phyloP scores from a whole-genome alignment of 176 grass and related monocot species.

The Phoenix roebelenii region DNA sequence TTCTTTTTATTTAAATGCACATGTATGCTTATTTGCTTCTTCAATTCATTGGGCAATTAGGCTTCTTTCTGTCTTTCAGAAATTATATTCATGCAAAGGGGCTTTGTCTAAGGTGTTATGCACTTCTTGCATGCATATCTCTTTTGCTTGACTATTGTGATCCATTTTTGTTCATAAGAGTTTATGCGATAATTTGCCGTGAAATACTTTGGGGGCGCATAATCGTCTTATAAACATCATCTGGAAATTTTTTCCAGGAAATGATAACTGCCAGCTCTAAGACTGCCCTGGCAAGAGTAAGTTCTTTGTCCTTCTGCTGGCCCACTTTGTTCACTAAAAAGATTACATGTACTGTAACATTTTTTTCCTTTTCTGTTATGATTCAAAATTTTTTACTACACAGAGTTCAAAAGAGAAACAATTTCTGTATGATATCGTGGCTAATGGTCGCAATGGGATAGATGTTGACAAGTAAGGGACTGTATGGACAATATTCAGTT shows the following conservation, averaged over 20 bases:
- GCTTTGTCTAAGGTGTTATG: too few relatives aligned
- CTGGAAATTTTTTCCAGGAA: constrained; percentile 35
- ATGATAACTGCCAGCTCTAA: constrained; percentile 89
- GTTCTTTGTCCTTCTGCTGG: constrained; percentile 4
- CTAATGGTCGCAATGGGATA: constrained; percentile 93
- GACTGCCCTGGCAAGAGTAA: constrained; percentile 37
- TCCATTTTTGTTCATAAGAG: too few relatives aligned
- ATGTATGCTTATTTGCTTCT: too few relatives aligned
- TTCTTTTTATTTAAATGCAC: too few relatives aligned
- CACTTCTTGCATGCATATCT: too few relatives aligned
- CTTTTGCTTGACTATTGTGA: too few relatives aligned
- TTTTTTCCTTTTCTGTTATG: constrained; percentile 15
- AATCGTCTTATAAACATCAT: background rate
- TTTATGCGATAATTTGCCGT: too few relatives aligned
- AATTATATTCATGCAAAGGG: too few relatives aligned
- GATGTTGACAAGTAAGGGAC: constrained; percentile 87
- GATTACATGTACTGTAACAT: background rate
- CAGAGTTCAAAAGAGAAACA: constrained; percentile 72
- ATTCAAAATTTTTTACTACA: constrained; percentile 19
- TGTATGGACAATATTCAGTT: constrained; percentile 3
- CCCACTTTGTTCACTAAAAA: background rate
- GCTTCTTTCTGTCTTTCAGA: too few relatives aligned
- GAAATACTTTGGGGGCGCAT: too few relatives aligned
- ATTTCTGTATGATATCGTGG: constrained; percentile 98
- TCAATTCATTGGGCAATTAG: too few relatives aligned